These are phyloP conservation scores for Cylindrotheca closterium DNA, from an alignment of 108 stramenopile genomes.

Conservation along the genomic window DNA sequence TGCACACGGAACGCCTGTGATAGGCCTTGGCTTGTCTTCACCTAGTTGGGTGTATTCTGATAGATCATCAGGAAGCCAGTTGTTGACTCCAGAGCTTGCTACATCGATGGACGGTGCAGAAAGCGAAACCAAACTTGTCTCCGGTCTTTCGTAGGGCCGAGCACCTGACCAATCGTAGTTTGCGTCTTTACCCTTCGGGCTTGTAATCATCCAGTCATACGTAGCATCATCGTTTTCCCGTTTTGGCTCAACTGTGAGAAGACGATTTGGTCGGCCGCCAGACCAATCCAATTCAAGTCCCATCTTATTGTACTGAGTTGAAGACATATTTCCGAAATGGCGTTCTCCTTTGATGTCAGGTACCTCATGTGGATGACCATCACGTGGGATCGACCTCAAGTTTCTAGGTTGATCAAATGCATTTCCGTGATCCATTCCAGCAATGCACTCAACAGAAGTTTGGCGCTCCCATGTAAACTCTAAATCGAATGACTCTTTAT, in stretches of 20 bases:
- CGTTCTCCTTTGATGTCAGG: too few relatives aligned
- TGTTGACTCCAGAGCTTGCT: slow-evolving; percentile 8
- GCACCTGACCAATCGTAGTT: slow-evolving; percentile 36
- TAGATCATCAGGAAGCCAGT: slow-evolving; percentile 13
- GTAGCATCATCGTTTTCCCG: slow-evolving; percentile 31
- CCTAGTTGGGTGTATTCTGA: slow-evolving; percentile 30
- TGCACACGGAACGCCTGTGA: slow-evolving; percentile 35
- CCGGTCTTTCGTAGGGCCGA: slow-evolving; percentile 28
- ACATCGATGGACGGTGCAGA: slow-evolving; percentile 14
- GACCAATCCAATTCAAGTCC: slow-evolving; percentile 30
- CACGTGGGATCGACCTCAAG: slow-evolving; percentile 22
- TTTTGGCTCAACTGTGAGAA: background rate
- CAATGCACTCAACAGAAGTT: background rate
- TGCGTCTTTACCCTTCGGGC: slow-evolving; percentile 25
- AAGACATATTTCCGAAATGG: too few relatives aligned
- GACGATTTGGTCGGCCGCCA: slow-evolving; percentile 15
- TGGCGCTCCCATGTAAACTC: slow-evolving; percentile 21
- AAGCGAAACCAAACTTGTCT: slow-evolving; percentile 5
- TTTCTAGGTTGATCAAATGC: slow-evolving; percentile 21
- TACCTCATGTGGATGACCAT: slow-evolving; percentile 9
- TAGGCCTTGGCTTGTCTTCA: slow-evolving; percentile 23
- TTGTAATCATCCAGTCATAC: slow-evolving; percentile 17
- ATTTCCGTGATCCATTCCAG: slow-evolving; percentile 5
- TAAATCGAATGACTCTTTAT: slow-evolving; percentile 8
- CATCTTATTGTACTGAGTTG: slow-evolving; percentile 9